Percentiles rank a stretch among this genome's conserved stretches.
These are phyloP conservation scores for Nakaseomyces kungkrabaensis DNA, from an alignment of 1,139 yeast genomes.

Conservation along the genomic window DNA sequence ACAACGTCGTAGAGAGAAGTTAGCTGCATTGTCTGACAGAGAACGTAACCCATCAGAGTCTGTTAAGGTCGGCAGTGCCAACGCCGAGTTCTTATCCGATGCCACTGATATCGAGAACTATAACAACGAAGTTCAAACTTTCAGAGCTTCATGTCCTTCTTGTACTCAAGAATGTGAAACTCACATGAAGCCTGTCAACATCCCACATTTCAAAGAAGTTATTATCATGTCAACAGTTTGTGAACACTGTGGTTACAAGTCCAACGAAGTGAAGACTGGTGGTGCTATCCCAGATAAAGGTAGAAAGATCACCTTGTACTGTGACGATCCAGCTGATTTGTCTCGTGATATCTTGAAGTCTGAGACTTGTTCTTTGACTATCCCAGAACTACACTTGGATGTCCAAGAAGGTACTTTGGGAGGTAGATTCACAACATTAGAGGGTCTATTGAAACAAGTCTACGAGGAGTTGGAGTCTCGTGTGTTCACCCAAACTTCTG, in stretches of 20 bases:
- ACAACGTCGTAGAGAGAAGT: slow-evolving; percentile 26
- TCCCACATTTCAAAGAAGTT: slow-evolving; percentile 97
- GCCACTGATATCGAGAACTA: slow-evolving; percentile 77
- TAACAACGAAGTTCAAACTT: slow-evolving; percentile 83
- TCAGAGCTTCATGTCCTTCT: slow-evolving; percentile 85
- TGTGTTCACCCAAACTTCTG: slow-evolving; percentile 80
- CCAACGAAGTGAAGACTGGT: slow-evolving; percentile 97
- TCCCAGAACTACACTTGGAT: slow-evolving; percentile 87
- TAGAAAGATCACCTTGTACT: slow-evolving; percentile 56
- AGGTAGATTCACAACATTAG: slow-evolving; percentile 94
- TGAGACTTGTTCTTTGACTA: slow-evolving; percentile 77
- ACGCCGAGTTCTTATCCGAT: slow-evolving; percentile 41
- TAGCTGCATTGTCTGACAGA: slow-evolving; percentile 31
- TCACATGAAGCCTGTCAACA: slow-evolving; percentile 92
- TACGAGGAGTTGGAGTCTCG: slow-evolving; percentile 78
- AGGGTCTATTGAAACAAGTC: slow-evolving; percentile 85
- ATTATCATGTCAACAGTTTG: slow-evolving; percentile 93
- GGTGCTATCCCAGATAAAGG: slow-evolving; percentile 91
- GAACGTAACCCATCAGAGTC: slow-evolving; percentile 43
- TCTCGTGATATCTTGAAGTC: slow-evolving; percentile 91
- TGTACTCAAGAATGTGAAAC: slow-evolving; percentile 72
- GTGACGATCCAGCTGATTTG: slow-evolving; percentile 88
- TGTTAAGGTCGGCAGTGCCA: slow-evolving; percentile 12
- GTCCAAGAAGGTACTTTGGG: slow-evolving; percentile 95
- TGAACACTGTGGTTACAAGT: slow-evolving; percentile 87